These are phyloP conservation scores for Clavispora vitiphila DNA, from an alignment of 805 yeast genomes.

Conservation along the genomic window DNA sequence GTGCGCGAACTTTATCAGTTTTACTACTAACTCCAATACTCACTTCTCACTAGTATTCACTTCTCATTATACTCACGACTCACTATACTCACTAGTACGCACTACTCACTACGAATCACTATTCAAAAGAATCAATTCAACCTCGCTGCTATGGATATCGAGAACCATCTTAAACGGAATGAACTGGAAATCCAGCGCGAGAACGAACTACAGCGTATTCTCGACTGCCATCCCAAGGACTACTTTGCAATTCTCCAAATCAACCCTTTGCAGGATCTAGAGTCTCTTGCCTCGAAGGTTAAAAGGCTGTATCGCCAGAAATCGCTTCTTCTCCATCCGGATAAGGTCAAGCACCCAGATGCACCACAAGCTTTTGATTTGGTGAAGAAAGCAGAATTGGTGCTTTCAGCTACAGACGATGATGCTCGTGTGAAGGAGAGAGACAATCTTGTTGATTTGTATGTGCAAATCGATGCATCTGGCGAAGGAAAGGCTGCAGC, in stretches of 20 bases:
- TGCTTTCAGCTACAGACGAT: constrained; percentile 19
- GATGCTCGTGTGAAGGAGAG: constrained; percentile 12
- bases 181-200: constrained; percentile 27
- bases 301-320: constrained; percentile 50
- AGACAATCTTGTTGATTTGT: constrained; percentile 25
- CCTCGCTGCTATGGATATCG: neutral
- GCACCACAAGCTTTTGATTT: constrained; percentile 63
- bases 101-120: neutral
- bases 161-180: neutral
- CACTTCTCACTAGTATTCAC: neutral
- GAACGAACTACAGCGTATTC: constrained; percentile 51
- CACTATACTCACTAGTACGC: neutral
- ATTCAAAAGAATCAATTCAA: too few species aligned
- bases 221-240: constrained; percentile 44
- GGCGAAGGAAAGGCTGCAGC: neutral
- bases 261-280: constrained; percentile 31
- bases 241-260: constrained; percentile 50
- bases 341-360: constrained; percentile 48
- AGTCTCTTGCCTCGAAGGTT: constrained; percentile 34
- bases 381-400: constrained; percentile 48
- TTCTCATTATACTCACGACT: neutral
- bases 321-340: constrained; percentile 67
- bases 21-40: too few species aligned
- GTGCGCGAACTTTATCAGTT: neutral
- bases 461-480: constrained; percentile 16